Evolutionary conservation across 2,329 filamentous ascomycete genomes (phyloP).

Genomic region (Cytospora schulzeri): DNA sequence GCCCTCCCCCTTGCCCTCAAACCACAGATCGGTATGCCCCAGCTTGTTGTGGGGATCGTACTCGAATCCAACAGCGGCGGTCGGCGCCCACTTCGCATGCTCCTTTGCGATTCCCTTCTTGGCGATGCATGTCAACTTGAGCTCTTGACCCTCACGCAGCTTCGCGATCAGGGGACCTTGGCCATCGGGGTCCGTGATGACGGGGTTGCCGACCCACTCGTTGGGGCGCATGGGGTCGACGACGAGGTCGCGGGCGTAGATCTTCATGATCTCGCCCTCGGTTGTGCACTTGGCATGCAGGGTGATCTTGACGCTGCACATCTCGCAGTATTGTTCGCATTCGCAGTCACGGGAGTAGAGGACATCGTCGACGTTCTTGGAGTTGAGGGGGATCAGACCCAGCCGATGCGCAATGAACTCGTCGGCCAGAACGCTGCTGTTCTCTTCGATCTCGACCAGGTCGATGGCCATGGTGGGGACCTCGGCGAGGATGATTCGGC

Average conservation of each 20-base stretch:
- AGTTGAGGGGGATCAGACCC: slow-evolving; percentile 84
- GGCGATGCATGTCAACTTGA: slow-evolving; percentile 87
- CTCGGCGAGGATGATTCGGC: slow-evolving; percentile 88
- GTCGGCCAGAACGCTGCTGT: slow-evolving; percentile 94
- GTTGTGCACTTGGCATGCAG: slow-evolving; percentile 84
- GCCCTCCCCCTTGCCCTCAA: slow-evolving; percentile 55
- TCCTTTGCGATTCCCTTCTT: slow-evolving; percentile 99
- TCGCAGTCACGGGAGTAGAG: slow-evolving; percentile 93
- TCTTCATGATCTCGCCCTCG: slow-evolving; percentile 81
- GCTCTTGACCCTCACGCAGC: slow-evolving; percentile 83
- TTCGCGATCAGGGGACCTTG: slow-evolving; percentile 88
- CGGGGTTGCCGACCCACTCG: slow-evolving; percentile 74
- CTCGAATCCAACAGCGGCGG: slow-evolving; percentile 90
- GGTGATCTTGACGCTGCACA: slow-evolving; percentile 82
- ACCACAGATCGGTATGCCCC: slow-evolving; percentile 91
- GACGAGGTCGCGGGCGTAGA: slow-evolving; percentile 87
- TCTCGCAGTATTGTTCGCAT: slow-evolving; percentile 92
- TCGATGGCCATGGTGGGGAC: slow-evolving; percentile 95
- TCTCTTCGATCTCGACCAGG: slow-evolving; percentile 86
- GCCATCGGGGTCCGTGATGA: slow-evolving; percentile 80
- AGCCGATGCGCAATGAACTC: slow-evolving; percentile 94
- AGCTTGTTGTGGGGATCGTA: slow-evolving; percentile 98
- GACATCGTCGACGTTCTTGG: slow-evolving; percentile 79
- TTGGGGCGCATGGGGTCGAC: slow-evolving; percentile 71
- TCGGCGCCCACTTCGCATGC: slow-evolving; percentile 96